These are phyloP conservation scores for Alternaria gaisen DNA, from an alignment of 2,329 filamentous ascomycete genomes.

Conservation along the genomic window DNA sequence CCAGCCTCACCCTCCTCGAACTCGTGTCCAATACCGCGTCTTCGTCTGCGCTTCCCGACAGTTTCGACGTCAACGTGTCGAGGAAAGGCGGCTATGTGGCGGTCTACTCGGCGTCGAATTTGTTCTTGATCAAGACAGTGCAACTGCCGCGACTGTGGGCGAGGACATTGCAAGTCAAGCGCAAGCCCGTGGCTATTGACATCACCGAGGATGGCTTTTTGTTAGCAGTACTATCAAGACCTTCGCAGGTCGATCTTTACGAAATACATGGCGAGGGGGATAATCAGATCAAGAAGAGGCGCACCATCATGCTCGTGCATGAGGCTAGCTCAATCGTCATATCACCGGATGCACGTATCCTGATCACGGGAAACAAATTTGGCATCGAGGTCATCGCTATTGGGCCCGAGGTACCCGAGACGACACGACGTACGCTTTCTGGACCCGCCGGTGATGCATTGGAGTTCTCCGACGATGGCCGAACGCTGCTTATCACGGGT, in stretches of 20 bases:
- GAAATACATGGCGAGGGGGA: slow-evolving; percentile 62
- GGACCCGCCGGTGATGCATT: slow-evolving; percentile 49
- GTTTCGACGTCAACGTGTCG: slow-evolving; percentile 50
- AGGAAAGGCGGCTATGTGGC: slow-evolving; percentile 49
- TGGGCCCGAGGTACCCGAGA: slow-evolving; percentile 63
- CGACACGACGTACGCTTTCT: slow-evolving; percentile 47
- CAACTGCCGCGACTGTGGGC: slow-evolving; percentile 50
- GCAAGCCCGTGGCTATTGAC: slow-evolving; percentile 67
- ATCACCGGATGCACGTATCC: slow-evolving; percentile 80
- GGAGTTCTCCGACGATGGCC: slow-evolving; percentile 52
- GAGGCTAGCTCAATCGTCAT: slow-evolving; percentile 79
- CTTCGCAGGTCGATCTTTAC: slow-evolving; percentile 89
- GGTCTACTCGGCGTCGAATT: slow-evolving; percentile 48
- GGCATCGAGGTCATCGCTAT: slow-evolving; percentile 89
- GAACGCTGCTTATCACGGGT: slow-evolving; percentile 51
- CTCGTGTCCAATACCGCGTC: slow-evolving; percentile 51
- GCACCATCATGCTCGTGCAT: slow-evolving; percentile 80
- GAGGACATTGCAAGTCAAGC: slow-evolving; percentile 48
- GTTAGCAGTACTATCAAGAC: slow-evolving; percentile 80
- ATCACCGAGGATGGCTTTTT: slow-evolving; percentile 80
- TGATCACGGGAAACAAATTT: slow-evolving; percentile 85
- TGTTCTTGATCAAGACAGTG: slow-evolving; percentile 50
- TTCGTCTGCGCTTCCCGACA: slow-evolving; percentile 50
- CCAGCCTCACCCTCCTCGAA: slow-evolving; percentile 47
- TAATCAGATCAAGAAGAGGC: slow-evolving; percentile 70